Evolutionary conservation across 495 filamentous ascomycete species (phyloP), one percentile per base, ranked within the genome.

Genomic region (Cairneyella variabilis): DNA sequence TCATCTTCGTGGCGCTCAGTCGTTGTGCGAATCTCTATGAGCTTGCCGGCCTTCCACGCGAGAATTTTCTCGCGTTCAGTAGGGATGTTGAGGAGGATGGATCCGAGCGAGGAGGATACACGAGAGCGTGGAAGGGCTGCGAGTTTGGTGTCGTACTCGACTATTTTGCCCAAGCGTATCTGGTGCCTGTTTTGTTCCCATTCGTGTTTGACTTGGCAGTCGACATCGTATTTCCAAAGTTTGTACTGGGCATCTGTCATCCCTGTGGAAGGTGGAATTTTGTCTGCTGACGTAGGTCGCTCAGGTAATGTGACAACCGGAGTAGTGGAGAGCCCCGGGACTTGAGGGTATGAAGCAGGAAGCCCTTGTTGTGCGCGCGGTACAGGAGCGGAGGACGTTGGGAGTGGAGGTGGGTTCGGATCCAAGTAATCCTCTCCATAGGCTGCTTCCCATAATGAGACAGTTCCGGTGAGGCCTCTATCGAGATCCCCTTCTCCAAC

Each of bases 371-470:
- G 28, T 12, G 21, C 7, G 21, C 8, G 11, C 11, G 34, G n/a
- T n/a, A n/a, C n/a, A n/a, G 45, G 9, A 34, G 1, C 36, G 16
- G 7, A 12, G 17, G 21, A 3, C 30, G n/a, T 6, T 3, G 26
- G 3, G 22, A n/a, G 12, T 8, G 43, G 23, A 47, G 21, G 9
- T 3, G 43, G 43, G n/a, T 47, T 47, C 18, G 30, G 43, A 18
- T n/a, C n/a, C n/a, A n/a, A n/a, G n/a, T 47, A 47, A n/a, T 48
- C 45, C 14, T 48, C 45, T 17, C 27, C 34, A 23, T 48, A 48
- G 28, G 11, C 22, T 2, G 25, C 12, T 34, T 48, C 17, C 45
- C 45, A 48, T 16, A 18, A 26, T 10, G 45, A n/a, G 6, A 48
- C 36, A 16, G 45, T 48, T 28, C 5, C 17, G 14, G n/a, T n/a